Base-by-base conservation (phyloP, 2,329 filamentous ascomycete genomes). In the Triangularia setosa region DNA sequence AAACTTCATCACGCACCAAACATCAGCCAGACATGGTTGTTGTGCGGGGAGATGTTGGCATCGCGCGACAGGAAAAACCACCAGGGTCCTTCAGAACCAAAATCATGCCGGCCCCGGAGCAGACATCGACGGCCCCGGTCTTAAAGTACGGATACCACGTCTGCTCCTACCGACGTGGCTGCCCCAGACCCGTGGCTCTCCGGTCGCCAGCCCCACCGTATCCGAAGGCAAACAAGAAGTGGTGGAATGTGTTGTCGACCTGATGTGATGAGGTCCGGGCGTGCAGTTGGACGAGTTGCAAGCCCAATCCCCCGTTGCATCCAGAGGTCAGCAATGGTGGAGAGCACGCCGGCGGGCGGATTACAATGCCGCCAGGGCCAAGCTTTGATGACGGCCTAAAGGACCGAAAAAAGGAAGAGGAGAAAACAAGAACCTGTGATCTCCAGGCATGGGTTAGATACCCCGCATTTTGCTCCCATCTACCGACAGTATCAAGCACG, bases 401-500 rank as follows among this genome's bases (percentile, higher is more conserved):
- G 61, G 61, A 59, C 64, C 63, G 53, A 67, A 60, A 35, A 60
- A 28, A 23, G 44, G 48, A 25, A 53, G 44, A 44, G 30, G 14
- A 33, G 14, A 30, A 33, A 16, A 2, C 33, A 58, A 58, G 21
- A 27, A 30, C 52, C 18, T 27, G 62, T 57, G 53, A 58, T 62
- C n/a, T 63, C 30, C 55, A 48, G 9, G n/a, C 21, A 52, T 28
- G 25, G 21, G 52, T 23, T 11, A 54, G 52, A 40, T 64, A 61
- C 67, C 65, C 63, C 62, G 63, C 67, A 67, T 65, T 60, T 61
- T 64, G 56, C 52, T 27, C 62, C n/a, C 62, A 63, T 58, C 61
- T 64, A 48, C 59, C 63, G 63, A 54, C 62, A 61, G 53, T 48
- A n/a, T 60, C 1, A 14, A 16, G 23, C 55, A 58, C 52, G 52